phyloP scores from a whole-genome alignment of 2,329 filamentous ascomycete genomes.

The Coniochaeta prunicola region DNA sequence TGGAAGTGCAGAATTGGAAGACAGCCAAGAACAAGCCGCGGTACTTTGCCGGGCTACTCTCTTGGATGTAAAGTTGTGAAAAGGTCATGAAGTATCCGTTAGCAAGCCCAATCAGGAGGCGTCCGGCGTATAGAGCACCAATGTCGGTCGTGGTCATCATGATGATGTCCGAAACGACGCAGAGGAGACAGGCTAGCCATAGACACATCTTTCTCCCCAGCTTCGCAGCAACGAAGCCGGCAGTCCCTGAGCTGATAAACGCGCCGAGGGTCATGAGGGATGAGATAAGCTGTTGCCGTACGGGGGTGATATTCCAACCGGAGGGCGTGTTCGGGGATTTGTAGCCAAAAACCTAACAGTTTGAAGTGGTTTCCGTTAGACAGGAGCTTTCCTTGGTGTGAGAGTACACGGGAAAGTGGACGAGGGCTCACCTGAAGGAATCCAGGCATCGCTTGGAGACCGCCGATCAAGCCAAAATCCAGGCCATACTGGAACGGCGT shows the following conservation, averaged over 20 bases:
- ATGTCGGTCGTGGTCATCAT: slow-evolving; percentile 46
- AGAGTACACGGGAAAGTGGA: no score
- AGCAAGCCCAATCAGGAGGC: slow-evolving; percentile 42
- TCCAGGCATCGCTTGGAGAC: slow-evolving; percentile 38
- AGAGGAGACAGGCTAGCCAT: slow-evolving; percentile 35
- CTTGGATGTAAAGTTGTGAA: slow-evolving; percentile 15
- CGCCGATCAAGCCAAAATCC: slow-evolving; percentile 40
- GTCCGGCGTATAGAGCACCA: slow-evolving; percentile 40
- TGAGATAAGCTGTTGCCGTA: slow-evolving; percentile 29
- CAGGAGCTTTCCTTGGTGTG: no score
- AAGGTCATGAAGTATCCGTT: slow-evolving; percentile 47
- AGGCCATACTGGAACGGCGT: slow-evolving; percentile 41
- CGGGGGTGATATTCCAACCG: slow-evolving; percentile 29
- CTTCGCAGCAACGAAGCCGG: slow-evolving; percentile 24
- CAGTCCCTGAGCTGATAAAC: slow-evolving; percentile 26
- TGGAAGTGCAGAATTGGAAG: slow-evolving; percentile 10
- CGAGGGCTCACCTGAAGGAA: slow-evolving; percentile 29
- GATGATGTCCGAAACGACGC: slow-evolving; percentile 39
- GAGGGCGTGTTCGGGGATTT: slow-evolving; percentile 18
- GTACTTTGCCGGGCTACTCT: slow-evolving; percentile 13
- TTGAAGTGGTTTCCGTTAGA: not conserved
- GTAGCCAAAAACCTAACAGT: slow-evolving; percentile 18
- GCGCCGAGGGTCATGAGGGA: slow-evolving; percentile 31
- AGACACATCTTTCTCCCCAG: slow-evolving; percentile 26
- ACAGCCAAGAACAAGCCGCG: slow-evolving; percentile 22